Evolutionary conservation across 163 green algal genomes (phyloP).

Genomic region (Coccomyxa subellipsoidea): DNA sequence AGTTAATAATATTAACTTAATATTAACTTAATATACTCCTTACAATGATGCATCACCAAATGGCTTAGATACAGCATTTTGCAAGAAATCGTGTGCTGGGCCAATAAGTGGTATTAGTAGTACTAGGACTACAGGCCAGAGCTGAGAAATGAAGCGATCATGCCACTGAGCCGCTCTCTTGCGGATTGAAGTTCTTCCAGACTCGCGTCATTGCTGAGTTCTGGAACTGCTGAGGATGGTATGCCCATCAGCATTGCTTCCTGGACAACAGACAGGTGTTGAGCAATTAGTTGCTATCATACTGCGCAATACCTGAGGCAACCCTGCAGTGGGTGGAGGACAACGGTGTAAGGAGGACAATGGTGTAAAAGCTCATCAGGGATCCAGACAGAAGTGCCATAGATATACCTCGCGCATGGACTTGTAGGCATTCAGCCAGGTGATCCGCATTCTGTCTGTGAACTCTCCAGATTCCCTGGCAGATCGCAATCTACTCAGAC

Average conservation of each 20-base stretch:
- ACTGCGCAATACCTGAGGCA: too few species aligned
- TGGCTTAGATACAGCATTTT: too few species aligned
- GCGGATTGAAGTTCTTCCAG: conserved; percentile 16
- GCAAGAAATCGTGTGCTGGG: too few species aligned
- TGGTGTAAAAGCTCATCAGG: too few species aligned
- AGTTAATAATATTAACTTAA: too few species aligned
- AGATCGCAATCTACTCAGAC: too few species aligned
- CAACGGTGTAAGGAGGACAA: too few species aligned
- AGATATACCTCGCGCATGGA: not conserved
- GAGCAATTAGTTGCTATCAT: not conserved
- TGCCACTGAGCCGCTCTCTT: conserved; percentile 13
- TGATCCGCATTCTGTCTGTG: not conserved
- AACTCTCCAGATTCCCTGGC: not conserved
- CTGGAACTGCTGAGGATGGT: conserved; percentile 26
- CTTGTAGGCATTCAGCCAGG: not conserved
- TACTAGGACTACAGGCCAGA: not conserved
- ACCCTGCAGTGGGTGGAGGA: too few species aligned
- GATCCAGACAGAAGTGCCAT: not conserved
- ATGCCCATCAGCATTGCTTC: conserved; percentile 27
- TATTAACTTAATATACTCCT: too few species aligned
- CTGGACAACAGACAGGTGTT: not conserved
- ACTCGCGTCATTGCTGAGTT: conserved; percentile 6
- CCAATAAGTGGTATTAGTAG: too few species aligned
- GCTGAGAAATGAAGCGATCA: conserved; percentile 30
- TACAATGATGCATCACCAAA: too few species aligned